Evolutionary conservation across 140 eudicot genomes (phyloP), one percentile per base, ranked within the genome.

Genomic region (Flaveria floridana): DNA sequence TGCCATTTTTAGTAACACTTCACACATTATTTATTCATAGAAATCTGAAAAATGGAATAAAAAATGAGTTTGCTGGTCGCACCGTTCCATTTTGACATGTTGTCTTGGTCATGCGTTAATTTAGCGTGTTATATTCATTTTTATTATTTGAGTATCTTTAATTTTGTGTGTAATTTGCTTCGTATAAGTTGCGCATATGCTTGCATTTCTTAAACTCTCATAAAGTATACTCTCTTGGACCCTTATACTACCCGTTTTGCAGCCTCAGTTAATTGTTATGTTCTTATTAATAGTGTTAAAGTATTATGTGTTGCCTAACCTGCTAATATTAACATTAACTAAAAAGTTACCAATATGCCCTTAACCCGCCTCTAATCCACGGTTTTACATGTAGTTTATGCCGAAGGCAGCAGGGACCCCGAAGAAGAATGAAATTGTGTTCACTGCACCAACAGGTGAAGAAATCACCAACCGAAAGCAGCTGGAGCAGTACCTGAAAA

Each of bases 401-500:
- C 92, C 85, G 15, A 89, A 85, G 83, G 84, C 78, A 80, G 84
- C 83, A 70, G 92, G 96, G 18, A 87, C 90, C 42, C 88, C 92
- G 16, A 87, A 77, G 87, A 89, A 87, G 61, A 85, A 82, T 30
- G 94, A 87, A 76, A 78, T 87, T 11, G 68, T 87, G 81, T 89
- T 89, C 78, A 87, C 89, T 46, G 83, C 96, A 41, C 96, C 96
- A 34, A 89, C 94, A 0, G 96, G 96, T 25, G 94, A 89, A 61
- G 96, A 87, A 80, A 85, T 89, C 70, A 82, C 80, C 39, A 84
- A 47, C 83, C 73, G 75, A 23, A 85, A 78, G 71, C 94, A 89
- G 91, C 77, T 89, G 79, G 89, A 84, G 34, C 85, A 83, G 81
- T 89, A 87, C 85, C 79, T 89, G 75, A 89, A 89, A 78, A 48